These are phyloP conservation scores for Penicillium robsamsonii DNA, from an alignment of 495 filamentous ascomycete genomes.

Conservation along the genomic window DNA sequence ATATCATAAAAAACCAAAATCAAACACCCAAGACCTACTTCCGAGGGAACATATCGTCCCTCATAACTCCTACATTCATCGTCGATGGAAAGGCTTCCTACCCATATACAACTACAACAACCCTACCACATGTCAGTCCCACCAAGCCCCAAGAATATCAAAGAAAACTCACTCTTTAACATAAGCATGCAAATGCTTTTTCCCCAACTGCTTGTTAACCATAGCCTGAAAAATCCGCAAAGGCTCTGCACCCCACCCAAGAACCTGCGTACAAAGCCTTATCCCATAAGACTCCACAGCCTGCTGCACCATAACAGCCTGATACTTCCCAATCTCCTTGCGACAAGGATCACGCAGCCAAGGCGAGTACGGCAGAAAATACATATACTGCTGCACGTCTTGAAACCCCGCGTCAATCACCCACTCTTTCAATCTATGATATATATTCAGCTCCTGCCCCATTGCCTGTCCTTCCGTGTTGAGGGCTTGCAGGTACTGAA, in stretches of 20 bases:
- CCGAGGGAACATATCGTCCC: neutral
- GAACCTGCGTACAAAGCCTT: constrained; percentile 59
- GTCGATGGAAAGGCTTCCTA: constrained; percentile 12
- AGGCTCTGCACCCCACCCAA: constrained; percentile 38
- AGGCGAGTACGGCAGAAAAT: constrained; percentile 62
- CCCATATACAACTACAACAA: constrained; percentile 21
- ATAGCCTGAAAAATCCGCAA: constrained; percentile 41
- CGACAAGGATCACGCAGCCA: constrained; percentile 64
- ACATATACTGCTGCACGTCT: constrained; percentile 55
- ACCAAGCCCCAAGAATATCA: neutral
- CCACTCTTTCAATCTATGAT: constrained; percentile 37
- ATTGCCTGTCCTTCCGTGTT: constrained; percentile 25
- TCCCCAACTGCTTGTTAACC: constrained; percentile 20
- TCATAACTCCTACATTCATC: neutral
- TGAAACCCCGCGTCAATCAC: constrained; percentile 53
- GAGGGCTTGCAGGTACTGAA: constrained; percentile 51
- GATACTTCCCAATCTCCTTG: constrained; percentile 63
- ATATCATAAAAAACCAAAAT: neutral
- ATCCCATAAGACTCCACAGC: constrained; percentile 56
- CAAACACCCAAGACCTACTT: neutral
- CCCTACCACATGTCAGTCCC: constrained; percentile 7
- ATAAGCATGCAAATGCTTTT: constrained; percentile 30
- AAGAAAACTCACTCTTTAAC: constrained; percentile 15
- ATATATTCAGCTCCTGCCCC: constrained; percentile 48
- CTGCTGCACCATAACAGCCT: constrained; percentile 57